These are phyloP conservation scores for Leishmania lainsoni DNA, from an alignment of 208 protist species.

Conservation along the genomic window DNA sequence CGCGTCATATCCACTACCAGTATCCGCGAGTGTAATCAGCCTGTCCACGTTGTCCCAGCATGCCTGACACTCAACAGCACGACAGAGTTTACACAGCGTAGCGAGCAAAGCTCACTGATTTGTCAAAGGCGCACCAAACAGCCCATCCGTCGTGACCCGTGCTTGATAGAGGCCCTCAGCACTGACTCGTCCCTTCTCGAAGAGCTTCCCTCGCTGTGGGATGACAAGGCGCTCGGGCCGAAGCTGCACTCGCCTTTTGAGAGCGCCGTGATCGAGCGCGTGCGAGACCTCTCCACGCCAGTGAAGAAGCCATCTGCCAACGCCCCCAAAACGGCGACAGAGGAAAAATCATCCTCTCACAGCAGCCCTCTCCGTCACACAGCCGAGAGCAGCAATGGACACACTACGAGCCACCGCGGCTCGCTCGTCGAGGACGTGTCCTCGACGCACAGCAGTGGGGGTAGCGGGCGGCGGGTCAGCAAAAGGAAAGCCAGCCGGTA, in stretches of 20 bases:
- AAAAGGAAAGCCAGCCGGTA: not conserved
- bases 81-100: not conserved
- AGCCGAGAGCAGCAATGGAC: not conserved
- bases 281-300: not conserved
- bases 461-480: not conserved
- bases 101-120: not conserved
- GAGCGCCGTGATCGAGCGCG: not conserved
- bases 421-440: not conserved
- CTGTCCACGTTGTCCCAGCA: not conserved
- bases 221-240: constrained; percentile 18
- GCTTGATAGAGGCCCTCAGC: constrained; percentile 22
- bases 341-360: not conserved
- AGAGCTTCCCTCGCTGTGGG: constrained; percentile 9
- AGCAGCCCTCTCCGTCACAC: not conserved
- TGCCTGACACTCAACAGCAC: not conserved
- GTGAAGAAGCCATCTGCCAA: not conserved
- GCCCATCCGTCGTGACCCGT: constrained; percentile 10
- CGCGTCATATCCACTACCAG: not conserved
- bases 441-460: not conserved
- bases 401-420: not conserved
- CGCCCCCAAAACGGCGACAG: not conserved
- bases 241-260: constrained; percentile 17
- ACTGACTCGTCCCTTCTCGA: constrained; percentile 1
- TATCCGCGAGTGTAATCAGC: not conserved
- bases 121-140: not conserved